phyloP scores from a whole-genome alignment of 176 grass and related monocot species.

The Rhynchospora pubera region DNA sequence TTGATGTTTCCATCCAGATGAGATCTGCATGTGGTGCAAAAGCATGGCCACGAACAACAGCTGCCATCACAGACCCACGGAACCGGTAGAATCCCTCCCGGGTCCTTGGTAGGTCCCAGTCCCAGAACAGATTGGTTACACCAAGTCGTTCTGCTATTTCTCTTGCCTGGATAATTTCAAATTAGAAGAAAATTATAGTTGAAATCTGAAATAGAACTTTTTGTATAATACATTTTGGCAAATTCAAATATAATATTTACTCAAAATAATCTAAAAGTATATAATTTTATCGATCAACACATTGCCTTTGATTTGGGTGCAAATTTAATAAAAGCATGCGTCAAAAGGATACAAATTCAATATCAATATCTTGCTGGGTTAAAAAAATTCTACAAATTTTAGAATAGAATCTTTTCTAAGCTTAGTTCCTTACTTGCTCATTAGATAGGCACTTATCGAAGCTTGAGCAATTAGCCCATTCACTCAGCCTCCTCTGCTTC shows the following conservation, averaged over 20 bases:
- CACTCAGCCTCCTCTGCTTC: conserved; percentile 46
- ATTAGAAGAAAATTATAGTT: neutral
- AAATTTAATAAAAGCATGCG: no score
- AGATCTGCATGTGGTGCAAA: conserved; percentile 71
- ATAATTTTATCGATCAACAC: no score
- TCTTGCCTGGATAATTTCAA: conserved; percentile 26
- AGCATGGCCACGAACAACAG: conserved; percentile 55
- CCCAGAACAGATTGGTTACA: conserved; percentile 52
- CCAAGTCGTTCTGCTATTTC: conserved; percentile 57
- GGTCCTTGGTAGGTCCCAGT: conserved; percentile 84
- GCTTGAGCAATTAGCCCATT: conserved; percentile 46
- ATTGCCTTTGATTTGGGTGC: no score
- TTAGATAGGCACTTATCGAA: conserved; percentile 52
- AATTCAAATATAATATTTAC: neutral
- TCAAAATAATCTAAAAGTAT: neutral
- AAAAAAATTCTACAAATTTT: neutral
- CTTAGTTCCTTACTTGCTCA: conserved; percentile 26
- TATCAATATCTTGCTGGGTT: neutral
- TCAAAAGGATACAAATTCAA: no score
- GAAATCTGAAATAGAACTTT: neutral
- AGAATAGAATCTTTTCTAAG: neutral
- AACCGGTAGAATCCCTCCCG: conserved; percentile 92
- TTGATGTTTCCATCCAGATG: conserved; percentile 96
- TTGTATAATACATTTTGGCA: neutral
- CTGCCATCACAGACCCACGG: conserved; percentile 59